Percentiles rank a stretch among this genome's conserved stretches.
Conservation (phyloP, 345 rosid genomes). For the Psidium guajava region DNA sequence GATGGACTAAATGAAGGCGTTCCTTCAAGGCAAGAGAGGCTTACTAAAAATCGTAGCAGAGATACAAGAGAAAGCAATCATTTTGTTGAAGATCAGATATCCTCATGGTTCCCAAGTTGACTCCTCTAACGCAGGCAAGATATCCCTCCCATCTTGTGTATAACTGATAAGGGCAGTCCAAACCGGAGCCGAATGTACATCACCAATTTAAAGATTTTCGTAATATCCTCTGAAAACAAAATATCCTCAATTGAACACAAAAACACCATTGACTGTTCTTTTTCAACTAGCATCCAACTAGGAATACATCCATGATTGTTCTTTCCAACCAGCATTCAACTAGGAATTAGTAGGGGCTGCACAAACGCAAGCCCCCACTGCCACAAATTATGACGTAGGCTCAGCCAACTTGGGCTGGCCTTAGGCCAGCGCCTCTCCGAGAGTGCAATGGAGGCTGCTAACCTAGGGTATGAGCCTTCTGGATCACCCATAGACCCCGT, state of each 20-base stretch:
- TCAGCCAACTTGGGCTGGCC: neutral
- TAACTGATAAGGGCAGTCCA: too few relatives aligned
- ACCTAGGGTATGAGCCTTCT: neutral
- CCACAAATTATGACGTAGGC: neutral
- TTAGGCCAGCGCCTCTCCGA: neutral
- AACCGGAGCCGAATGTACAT: too few relatives aligned
- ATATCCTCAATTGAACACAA: too few relatives aligned
- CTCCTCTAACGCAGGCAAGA: neutral
- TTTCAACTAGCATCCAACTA: neutral
- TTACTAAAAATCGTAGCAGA: neutral
- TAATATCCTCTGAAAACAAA: too few relatives aligned
- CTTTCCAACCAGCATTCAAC: neutral
- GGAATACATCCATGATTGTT: fast-evolving
- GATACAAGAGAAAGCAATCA: neutral
- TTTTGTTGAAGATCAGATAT: neutral
- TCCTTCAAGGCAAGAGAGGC: neutral
- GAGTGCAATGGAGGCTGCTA: neutral
- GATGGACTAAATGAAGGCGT: neutral
- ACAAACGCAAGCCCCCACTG: neutral
- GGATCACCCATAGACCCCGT: neutral
- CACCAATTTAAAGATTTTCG: too few relatives aligned
- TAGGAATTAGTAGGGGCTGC: neutral
- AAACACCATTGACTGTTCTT: fast-evolving
- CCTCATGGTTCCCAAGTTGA: neutral
- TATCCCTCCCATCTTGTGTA: neutral